Percentiles rank a stretch among this genome's conserved stretches.
These are phyloP conservation scores for Cladosporium sp. DNA, from an alignment of 2,329 filamentous ascomycete species.

Conservation along the genomic window DNA sequence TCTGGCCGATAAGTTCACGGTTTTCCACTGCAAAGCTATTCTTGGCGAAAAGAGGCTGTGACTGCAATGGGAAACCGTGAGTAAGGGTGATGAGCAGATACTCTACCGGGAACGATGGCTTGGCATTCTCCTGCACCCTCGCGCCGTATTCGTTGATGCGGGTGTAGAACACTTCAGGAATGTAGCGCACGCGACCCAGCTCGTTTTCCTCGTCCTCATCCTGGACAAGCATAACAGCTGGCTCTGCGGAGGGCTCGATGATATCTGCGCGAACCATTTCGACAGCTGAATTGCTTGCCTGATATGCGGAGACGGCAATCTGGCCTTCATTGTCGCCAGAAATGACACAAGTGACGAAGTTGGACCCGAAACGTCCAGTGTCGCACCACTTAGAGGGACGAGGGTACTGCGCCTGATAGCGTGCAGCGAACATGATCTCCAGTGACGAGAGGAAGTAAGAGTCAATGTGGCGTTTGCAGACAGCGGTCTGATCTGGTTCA, in stretches of 20 bases:
- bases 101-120: constrained; percentile 92
- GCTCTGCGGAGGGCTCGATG: constrained; percentile 90
- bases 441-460: constrained; percentile 92
- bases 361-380: constrained; percentile 87
- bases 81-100: constrained; percentile 94
- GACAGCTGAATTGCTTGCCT: constrained; percentile 90
- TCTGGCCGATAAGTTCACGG: constrained; percentile 77
- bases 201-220: constrained; percentile 81
- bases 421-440: constrained; percentile 83
- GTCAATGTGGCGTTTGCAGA: constrained; percentile 94
- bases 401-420: constrained; percentile 81
- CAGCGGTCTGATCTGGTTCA: constrained; percentile 72
- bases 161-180: constrained; percentile 95
- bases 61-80: constrained; percentile 72
- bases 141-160: constrained; percentile 94
- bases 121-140: constrained; percentile 95
- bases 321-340: constrained; percentile 87
- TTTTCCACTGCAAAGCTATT: constrained; percentile 85
- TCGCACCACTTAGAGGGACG: constrained; percentile 96
- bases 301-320: constrained; percentile 86
- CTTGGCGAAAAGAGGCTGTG: constrained; percentile 67
- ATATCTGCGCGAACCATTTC: constrained; percentile 97
- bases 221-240: constrained; percentile 88
- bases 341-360: constrained; percentile 93
- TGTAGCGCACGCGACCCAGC: constrained; percentile 71